Base-by-base conservation (phyloP, 1,139 yeast genomes). In the Saccharomyces hybrid region DNA sequence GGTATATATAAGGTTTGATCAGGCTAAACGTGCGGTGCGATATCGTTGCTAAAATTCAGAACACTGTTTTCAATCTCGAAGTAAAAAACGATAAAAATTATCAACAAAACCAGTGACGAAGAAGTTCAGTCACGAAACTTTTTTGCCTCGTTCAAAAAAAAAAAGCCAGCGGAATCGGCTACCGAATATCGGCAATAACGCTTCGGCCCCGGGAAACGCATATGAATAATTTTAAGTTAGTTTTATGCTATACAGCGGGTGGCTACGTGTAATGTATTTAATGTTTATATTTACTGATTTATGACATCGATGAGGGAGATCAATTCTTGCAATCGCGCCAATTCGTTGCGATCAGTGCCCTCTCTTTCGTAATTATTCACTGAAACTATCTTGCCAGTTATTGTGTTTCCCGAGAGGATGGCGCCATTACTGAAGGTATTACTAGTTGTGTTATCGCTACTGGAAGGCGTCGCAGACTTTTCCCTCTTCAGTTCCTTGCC, bases 91-190 rank as follows among this genome's bases (percentile, higher is more conserved):
- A 38, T 38, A 38, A 38, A 38, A 38, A 38, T 19, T 38, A 38
- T 38, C 44, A 38, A 38, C 44, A 38, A 38, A 38, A 38, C 11
- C 44, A 16, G 44, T 38, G 44, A 38, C 44, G 44, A 38, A 38
- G 44, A 34, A 34, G 7, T 34, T 16, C 44, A 38, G 44, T 38
- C 44, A 38, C 44, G 44, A 38, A 38, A 16, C 25, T 38, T 38
- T 38, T 38, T 38, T 13, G 25, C 23, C 44, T 38, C 44, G 44
- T 38, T 38, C 44, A 38, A 38, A 38, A 38, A 38, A 38, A 34
- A 38, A 38, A 38, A 38, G 44, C 44, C 44, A 38, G 44, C 44
- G 44, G 44, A 38, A 38, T 14, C 44, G 44, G 44, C 44, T 38
- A 16, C 23, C 19, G 25, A 38, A 38, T 38, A 38, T 38, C 44